Conservation (phyloP, 139 green algal genomes). For the Zygnema circumcarinatum region DNA sequence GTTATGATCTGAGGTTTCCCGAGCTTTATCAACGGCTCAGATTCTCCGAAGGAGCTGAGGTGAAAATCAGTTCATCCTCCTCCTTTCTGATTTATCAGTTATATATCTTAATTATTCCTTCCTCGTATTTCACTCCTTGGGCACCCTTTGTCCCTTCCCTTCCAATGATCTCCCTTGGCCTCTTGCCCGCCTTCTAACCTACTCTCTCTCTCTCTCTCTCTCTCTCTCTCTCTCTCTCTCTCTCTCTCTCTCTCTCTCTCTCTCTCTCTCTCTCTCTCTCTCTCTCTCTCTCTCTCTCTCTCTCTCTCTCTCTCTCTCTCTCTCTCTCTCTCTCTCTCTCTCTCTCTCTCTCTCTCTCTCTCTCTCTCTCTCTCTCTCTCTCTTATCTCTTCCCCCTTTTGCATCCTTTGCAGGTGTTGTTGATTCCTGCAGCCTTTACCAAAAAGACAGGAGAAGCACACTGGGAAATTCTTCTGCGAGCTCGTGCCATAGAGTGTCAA, state of each 20-base stretch:
- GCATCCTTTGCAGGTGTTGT: constrained; percentile 69
- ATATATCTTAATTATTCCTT: constrained; percentile 10
- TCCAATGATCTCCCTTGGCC: too few relatives aligned
- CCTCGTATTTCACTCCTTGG: constrained; percentile 3
- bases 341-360: not conserved
- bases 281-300: not conserved
- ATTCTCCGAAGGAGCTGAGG: constrained; percentile 61
- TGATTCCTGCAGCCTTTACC: constrained; percentile 80
- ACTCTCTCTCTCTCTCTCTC: constrained; percentile 16
- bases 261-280: not conserved
- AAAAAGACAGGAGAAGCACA: constrained; percentile 73
- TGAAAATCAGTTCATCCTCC: too few relatives aligned
- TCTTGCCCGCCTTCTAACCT: constrained; percentile 4
- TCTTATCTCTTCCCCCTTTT: constrained; percentile 4
- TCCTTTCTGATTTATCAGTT: not conserved
- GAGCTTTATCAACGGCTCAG: constrained; percentile 86
- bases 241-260: not conserved
- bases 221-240: not conserved
- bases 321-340: not conserved
- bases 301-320: not conserved
- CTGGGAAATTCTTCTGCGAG: constrained; percentile 94
- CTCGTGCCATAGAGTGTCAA: constrained; percentile 93
- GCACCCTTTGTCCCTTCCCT: too few relatives aligned
- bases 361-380: constrained; percentile 8
- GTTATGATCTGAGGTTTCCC: constrained; percentile 97